A percentile compares a stretch with the other conserved stretches of the same genome.
Conservation (phyloP, 129 eudicot genomes). For the Arctium lappa region DNA sequence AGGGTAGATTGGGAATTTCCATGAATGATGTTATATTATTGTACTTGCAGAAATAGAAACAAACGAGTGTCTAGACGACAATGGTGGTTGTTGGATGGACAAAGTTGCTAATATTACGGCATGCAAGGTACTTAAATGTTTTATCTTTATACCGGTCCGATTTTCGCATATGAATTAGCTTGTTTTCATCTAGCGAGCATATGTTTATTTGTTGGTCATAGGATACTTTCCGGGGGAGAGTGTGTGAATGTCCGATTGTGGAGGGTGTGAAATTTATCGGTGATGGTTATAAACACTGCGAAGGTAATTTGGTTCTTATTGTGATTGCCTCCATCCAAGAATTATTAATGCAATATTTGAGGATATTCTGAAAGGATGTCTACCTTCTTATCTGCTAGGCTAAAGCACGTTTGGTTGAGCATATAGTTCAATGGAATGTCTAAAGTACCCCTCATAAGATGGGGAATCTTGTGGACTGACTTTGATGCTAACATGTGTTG, state of each 20-base stretch:
- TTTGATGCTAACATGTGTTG: not conserved
- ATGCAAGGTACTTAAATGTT: constrained; percentile 53
- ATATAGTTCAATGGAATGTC: not conserved
- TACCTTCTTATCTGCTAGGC: not conserved
- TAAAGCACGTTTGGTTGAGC: not conserved
- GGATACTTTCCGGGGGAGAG: constrained; percentile 84
- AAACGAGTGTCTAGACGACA: constrained; percentile 67
- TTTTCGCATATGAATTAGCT: not conserved
- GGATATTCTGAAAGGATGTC: not conserved
- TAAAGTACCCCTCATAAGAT: not conserved
- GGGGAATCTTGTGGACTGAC: not conserved
- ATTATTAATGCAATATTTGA: no score
- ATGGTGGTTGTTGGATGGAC: constrained; percentile 90
- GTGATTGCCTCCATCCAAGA: no score
- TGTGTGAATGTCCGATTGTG: constrained; percentile 77
- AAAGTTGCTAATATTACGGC: constrained; percentile 68
- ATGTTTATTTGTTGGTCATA: constrained; percentile 10
- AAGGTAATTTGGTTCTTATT: constrained; percentile 45
- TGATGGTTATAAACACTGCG: constrained; percentile 76
- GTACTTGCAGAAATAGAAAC: constrained; percentile 56
- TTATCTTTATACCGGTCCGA: not conserved
- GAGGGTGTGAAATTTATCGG: constrained; percentile 64
- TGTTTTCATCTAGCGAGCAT: not conserved
- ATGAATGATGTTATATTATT: not conserved
- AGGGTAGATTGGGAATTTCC: not conserved